Conservation (phyloP, 2,329 filamentous ascomycete species). For the Penicillium sp. region DNA sequence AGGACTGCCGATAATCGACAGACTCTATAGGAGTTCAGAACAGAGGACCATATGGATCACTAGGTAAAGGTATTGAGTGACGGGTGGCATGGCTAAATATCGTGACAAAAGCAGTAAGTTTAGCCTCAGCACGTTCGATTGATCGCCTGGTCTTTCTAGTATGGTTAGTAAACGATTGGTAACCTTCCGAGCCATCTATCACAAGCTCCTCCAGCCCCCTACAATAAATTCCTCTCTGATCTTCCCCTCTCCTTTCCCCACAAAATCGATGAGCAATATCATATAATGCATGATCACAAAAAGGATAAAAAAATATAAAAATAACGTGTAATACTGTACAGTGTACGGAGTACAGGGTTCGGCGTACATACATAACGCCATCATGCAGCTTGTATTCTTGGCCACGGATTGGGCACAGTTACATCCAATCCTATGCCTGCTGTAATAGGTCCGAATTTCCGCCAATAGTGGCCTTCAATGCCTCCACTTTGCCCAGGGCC, state of each 20-base stretch:
- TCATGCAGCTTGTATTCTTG: neutral
- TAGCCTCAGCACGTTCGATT: neutral
- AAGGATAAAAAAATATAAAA: neutral
- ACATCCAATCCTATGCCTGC: slow-evolving; percentile 2
- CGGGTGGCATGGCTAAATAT: neutral
- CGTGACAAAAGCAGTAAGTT: neutral
- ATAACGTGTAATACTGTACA: neutral
- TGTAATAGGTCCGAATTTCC: neutral
- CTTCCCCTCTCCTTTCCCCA: neutral
- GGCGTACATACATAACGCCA: slow-evolving; percentile 2
- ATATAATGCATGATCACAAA: neutral
- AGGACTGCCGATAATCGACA: neutral
- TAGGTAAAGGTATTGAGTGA: neutral
- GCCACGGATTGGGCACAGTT: neutral
- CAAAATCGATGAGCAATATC: neutral
- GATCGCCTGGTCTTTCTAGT: neutral
- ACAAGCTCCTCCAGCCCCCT: neutral
- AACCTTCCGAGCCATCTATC: neutral
- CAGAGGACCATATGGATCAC: neutral
- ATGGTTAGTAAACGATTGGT: neutral
- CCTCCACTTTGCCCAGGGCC: slow-evolving; percentile 8
- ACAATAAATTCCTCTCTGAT: neutral
- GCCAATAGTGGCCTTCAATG: slow-evolving; percentile 7
- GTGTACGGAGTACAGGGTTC: neutral
- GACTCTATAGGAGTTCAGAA: no score